Evolutionary conservation across 257 asterid species (phyloP), one percentile per base, ranked within the genome.

Genomic region (Scutellaria barbata): DNA sequence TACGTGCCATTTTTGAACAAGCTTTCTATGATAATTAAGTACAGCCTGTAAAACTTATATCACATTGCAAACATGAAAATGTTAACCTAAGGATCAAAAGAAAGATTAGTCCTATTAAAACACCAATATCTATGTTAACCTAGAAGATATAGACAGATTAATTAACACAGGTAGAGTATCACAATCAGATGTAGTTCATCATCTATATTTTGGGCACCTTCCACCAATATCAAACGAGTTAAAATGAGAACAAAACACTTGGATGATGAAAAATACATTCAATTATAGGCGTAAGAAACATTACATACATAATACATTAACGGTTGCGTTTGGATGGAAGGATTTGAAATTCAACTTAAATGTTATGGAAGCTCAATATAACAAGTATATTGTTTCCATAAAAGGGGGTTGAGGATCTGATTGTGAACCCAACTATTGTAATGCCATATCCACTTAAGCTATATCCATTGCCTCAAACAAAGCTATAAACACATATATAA

Each of bases 201-300:
- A 35, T n/a, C 17, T 20, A 63, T 64, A 13, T 20, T 22, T 46
- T 22, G 20, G 22, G 7, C 63, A 53, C 52, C 47, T 16, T 40
- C 5, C 64, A 25, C 14, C 57, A 69, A 8, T 8, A 41, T 5
- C 35, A 57, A 55, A 18, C 55, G 17, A 55, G 46, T 25, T 14
- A 3, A 56, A 25, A 70, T 33, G 35, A 68, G 35, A 68, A 68
- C 66, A 18, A 13, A 9, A n/a, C 13, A 69, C 53, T 30, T 30
- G 35, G 35, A 30, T 30, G 35, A 30, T 30, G 35, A 30, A 30
- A 2, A 30, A 30, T 30, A 5, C 35, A 30, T 30, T 5, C 35
- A 30, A 30, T 30, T 30, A 30, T 30, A 3, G 5, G 35, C 35
- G 35, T 30, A 30, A 3, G 35, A 30, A 30, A 30, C 35, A n/a